Percentiles rank a stretch among this genome's conserved stretches.
These are phyloP conservation scores for Podaxis sp. DNA, from an alignment of 768 basidiomycete species.

Conservation along the genomic window DNA sequence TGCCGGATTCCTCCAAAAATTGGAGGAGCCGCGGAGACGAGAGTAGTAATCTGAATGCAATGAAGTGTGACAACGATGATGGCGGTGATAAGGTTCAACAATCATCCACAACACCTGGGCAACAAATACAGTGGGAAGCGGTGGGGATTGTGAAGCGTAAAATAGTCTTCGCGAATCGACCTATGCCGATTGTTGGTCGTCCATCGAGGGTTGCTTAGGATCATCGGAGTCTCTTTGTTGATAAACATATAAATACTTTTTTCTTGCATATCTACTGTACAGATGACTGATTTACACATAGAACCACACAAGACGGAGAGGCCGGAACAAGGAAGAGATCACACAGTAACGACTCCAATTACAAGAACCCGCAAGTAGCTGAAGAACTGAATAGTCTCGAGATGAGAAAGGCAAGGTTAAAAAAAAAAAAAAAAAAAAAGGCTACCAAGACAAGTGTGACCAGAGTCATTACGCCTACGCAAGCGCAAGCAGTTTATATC, in stretches of 20 bases:
- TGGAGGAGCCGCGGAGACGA: background rate
- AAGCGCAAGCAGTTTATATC: background rate
- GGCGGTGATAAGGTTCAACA: slow-evolving; percentile 6
- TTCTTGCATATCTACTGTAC: slow-evolving; percentile 8
- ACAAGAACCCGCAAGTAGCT: background rate
- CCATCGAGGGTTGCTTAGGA: slow-evolving; percentile 25
- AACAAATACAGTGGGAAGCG: slow-evolving; percentile 48
- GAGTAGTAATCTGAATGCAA: background rate
- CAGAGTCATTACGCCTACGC: background rate
- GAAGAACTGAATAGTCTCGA: background rate
- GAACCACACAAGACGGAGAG: background rate
- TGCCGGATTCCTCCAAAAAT: slow-evolving; percentile 1
- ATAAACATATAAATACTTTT: slow-evolving; percentile 4
- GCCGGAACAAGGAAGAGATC: background rate
- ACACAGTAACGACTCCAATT: background rate
- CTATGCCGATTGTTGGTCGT: slow-evolving; percentile 48
- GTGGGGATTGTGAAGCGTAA: slow-evolving; percentile 75
- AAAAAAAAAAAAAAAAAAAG: background rate
- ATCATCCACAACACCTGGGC: background rate
- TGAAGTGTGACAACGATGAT: background rate
- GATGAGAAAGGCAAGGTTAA: background rate
- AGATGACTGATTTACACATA: slow-evolving; percentile 10
- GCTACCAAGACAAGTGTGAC: background rate
- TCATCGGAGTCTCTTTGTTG: background rate
- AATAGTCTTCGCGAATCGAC: slow-evolving; percentile 78